Evolutionary conservation across 352 stramenopile species (phyloP).

Genomic region (Phytophthora podocarpi): DNA sequence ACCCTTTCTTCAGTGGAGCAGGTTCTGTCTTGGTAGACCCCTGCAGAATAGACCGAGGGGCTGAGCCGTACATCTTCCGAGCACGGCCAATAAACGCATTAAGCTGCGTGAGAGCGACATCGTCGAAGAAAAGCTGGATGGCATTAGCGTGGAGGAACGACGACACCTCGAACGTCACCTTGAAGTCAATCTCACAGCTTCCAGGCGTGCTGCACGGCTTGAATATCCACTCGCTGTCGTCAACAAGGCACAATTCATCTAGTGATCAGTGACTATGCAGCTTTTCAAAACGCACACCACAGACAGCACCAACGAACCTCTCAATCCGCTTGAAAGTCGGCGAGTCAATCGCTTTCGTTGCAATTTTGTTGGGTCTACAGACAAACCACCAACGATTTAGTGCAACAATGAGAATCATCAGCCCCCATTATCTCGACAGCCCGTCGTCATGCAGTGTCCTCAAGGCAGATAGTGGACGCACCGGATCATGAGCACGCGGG

Average conservation of each 20-base stretch:
- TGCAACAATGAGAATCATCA: conserved; percentile 2
- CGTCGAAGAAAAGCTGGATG: conserved; percentile 87
- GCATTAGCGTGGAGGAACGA: conserved; percentile 83
- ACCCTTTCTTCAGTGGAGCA: background rate
- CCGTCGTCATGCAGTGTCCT: background rate
- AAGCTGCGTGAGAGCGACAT: conserved; percentile 78
- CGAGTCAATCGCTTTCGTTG: conserved; percentile 79
- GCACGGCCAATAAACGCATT: conserved; percentile 82
- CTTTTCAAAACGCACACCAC: background rate
- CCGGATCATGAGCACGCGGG: conserved; percentile 79
- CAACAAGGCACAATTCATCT: conserved; percentile 1
- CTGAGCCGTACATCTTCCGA: conserved; percentile 53
- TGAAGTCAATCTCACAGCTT: conserved; percentile 74
- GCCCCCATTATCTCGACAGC: background rate
- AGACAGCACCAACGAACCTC: conserved; percentile 43
- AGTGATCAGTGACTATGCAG: conserved; percentile 9
- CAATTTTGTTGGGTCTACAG: conserved; percentile 69
- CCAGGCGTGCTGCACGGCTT: conserved; percentile 53
- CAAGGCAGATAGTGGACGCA: conserved; percentile 10
- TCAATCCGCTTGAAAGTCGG: conserved; percentile 89
- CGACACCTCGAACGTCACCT: conserved; percentile 83
- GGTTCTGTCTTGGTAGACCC: conserved; percentile 2
- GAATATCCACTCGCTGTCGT: conserved; percentile 73
- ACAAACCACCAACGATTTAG: background rate
- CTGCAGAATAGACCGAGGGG: conserved; percentile 17